Percentiles rank a stretch among this genome's conserved stretches.
These are phyloP conservation scores for Triticum turgidum DNA, from an alignment of 176 grass and related monocot genomes.

Conservation along the genomic window DNA sequence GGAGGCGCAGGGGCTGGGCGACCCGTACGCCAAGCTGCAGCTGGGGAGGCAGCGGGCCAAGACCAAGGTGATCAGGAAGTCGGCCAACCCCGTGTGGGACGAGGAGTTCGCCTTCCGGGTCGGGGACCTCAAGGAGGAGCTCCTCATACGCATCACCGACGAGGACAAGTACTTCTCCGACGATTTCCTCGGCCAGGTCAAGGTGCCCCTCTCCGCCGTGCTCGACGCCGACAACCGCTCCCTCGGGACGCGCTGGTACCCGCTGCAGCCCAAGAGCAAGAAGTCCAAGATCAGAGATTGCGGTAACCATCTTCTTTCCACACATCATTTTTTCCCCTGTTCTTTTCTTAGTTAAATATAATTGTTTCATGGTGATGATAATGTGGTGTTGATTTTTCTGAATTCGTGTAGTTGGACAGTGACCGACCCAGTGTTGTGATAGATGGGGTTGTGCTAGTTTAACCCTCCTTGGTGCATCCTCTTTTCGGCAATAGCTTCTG, in stretches of 20 bases:
- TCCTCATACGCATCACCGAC: slow-evolving; percentile 59
- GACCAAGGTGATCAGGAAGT: slow-evolving; percentile 64
- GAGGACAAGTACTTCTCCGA: slow-evolving; percentile 89
- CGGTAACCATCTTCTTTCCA: slow-evolving; percentile 26
- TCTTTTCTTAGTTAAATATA: not conserved
- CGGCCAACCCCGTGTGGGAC: slow-evolving; percentile 67
- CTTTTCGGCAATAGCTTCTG: not conserved
- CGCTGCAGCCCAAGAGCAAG: slow-evolving; percentile 74
- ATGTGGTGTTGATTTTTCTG: not conserved
- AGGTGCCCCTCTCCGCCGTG: slow-evolving; percentile 62
- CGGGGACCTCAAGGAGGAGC: slow-evolving; percentile 71
- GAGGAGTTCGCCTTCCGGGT: slow-evolving; percentile 87
- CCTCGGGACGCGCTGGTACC: slow-evolving; percentile 74
- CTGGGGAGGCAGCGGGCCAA: slow-evolving; percentile 70
- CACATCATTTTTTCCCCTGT: not conserved
- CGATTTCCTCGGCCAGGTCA: slow-evolving; percentile 86
- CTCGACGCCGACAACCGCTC: slow-evolving; percentile 73
- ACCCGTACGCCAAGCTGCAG: slow-evolving; percentile 70
- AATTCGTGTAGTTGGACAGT: not conserved
- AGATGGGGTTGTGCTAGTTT: not conserved
- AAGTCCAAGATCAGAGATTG: slow-evolving; percentile 77
- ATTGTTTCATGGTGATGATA: not conserved
- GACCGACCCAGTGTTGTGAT: too few relatives aligned
- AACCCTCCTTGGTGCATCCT: not conserved
- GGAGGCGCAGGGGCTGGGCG: slow-evolving; percentile 57